Base-by-base conservation (phyloP, 495 filamentous ascomycete genomes). In the Delitschia confertaspora region DNA sequence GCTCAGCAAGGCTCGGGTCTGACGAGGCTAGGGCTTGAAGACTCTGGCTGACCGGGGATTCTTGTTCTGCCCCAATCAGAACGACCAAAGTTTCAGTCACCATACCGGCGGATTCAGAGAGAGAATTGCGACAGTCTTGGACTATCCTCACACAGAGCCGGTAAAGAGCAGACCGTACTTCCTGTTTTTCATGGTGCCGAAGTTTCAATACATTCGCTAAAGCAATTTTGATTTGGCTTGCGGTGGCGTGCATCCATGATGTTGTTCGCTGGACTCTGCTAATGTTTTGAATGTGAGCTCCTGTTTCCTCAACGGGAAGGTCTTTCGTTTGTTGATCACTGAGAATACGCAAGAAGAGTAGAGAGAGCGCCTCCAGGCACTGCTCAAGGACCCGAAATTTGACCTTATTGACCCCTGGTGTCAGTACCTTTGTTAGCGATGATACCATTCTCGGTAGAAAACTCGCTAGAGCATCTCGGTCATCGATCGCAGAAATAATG, bases 401-500 rank as follows among this genome's bases (percentile, higher is more conserved):
- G 13, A 75, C 70, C 43, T 80, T 80, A 43, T 68, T 65, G 5
- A 74, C 76, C 1, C 75, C 79, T 0, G 81, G 77, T 20, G 79
- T 79, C 23, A 96, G 63, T 11, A 82, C 66, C 60, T 80, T 88
- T 8, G 79, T 81, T 33, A 99, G 59, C 4, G 78, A 73, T 6
- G 89, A 95, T 1, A 95, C 78, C 3, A 87, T 86, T 6, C 93
- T 85, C 6, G 91, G 91, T 53, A 95, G 74, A 50, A 96, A 88
- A 35, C 74, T 85, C 3, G 82, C 82, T 34, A 93, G 69, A 3
- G 84, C 74, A 7, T 83, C 70, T 34, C 71, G 71, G 57, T 91
- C 83, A 43, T 65, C 72, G 13, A 93, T 70, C 16, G 75, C 73
- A 10, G 56, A 47, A 45, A 79, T 73, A 22, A 93, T 65, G 5